Base-by-base conservation (phyloP, 768 basidiomycete genomes). In the Tulasnella sp. region DNA sequence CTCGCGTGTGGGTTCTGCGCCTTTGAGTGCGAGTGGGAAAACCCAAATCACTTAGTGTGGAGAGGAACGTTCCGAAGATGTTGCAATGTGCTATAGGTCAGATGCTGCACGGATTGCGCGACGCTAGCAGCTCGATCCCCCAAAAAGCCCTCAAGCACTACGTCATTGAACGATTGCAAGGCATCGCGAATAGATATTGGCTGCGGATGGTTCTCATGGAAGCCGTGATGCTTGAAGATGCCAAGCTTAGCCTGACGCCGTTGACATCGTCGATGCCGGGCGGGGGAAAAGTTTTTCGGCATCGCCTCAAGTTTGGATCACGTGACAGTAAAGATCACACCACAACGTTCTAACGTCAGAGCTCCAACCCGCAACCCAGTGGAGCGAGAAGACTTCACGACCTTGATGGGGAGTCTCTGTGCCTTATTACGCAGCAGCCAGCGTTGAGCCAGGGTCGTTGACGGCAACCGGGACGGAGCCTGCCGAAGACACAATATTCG, bases 31-130 rank as follows among this genome's bases (percentile, higher is more conserved):
- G 48, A 52, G 12, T 34, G 62, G n/a, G 62, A 68, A 36, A 27
- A 68, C n/a, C 24, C 9, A 27, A 27, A 31, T 31, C 62, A 27
- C 62, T 68, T 9, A 16, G 27, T 68, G 62, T 68, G 62, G 62
- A 68, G 62, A 68, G 9, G 62, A 34, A 68, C 62, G 62, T 68
- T 68, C 62, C 62, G 62, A 68, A 68, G 62, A 68, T 68, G 34
- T 68, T 68, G 62, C 62, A 68, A 68, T 68, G 18, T 68, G 2
- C 27, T 5, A 9, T 16, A 34, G 24, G 62, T 68, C 62, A 68
- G 24, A 36, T 68, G 62, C 62, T 36, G 34, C 62, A 34, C 62
- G 27, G 24, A 68, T 68, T 68, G 62, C 62, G 62, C 27, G 62
- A 68, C 62, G 27, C 34, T 68, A 21, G 24, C 62, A 68, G 62